A percentile compares a stretch with the other conserved stretches of the same genome.
Conservation (phyloP, 148 eudicot species). For the Rhododendron ferrugineum region DNA sequence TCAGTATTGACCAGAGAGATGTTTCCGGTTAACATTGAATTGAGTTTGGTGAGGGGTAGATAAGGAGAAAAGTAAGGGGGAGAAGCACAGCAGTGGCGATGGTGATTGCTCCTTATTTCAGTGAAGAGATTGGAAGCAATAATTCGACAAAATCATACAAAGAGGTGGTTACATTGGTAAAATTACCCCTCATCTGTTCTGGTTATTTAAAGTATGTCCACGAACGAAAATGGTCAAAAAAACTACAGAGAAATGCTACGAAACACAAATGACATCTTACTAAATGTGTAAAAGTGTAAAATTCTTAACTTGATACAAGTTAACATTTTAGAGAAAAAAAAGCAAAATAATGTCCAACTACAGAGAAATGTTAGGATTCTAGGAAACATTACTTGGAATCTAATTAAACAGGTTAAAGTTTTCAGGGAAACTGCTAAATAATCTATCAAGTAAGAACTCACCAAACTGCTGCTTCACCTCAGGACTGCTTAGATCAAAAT, state of each 20-base stretch:
- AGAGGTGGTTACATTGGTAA: background rate
- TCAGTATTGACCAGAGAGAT: background rate
- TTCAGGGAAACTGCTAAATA: background rate
- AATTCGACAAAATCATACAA: background rate
- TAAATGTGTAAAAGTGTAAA: background rate
- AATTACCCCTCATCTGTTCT: background rate
- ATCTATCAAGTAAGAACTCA: slow-evolving; percentile 27
- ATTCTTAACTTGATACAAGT: background rate
- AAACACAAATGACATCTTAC: background rate
- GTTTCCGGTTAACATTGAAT: background rate
- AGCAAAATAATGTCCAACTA: background rate
- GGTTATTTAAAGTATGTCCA: background rate
- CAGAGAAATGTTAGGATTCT: background rate
- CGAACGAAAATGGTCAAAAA: background rate
- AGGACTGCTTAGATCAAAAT: slow-evolving; percentile 80
- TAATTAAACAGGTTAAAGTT: background rate
- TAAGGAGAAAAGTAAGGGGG: background rate
- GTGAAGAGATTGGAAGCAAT: background rate
- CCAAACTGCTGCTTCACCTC: slow-evolving; percentile 94
- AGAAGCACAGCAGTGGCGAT: background rate
- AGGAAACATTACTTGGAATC: background rate
- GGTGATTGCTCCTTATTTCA: background rate
- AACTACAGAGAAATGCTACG: background rate
- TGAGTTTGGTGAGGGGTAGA: background rate
- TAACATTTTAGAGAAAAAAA: background rate